Base-by-base conservation (phyloP, 495 filamentous ascomycete species). In the Hypoxylon lienhwacheense region DNA sequence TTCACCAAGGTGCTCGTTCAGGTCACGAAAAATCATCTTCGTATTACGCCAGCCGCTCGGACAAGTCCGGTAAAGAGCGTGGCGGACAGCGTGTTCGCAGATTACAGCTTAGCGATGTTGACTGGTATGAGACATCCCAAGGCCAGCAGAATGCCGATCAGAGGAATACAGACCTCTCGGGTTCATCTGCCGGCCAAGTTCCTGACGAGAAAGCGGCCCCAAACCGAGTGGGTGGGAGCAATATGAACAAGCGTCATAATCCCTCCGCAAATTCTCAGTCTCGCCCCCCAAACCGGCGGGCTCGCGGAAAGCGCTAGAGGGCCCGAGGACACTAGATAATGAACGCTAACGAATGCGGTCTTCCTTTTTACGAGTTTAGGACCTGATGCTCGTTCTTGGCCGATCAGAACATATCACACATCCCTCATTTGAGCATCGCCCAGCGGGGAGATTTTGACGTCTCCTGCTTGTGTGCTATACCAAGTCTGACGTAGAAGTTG, bases 91-190 rank as follows among this genome's bases (percentile, higher is more conserved):
- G 92, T 10, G 84, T 91, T 26, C 82, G 92, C 63, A 95, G 95
- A 69, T 77, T 98, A 48, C 92, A 97, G 65, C 81, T 97, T 37
- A 96, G 88, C 66, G 93, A 97, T 67, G 89, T 98, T 67, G 92
- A 98, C 69, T 98, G 93, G 93, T 97, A 92, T 73, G 77, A 47
- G 37, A 52, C 47, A 47, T 59, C 70, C 61, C 61, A 55, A 53
- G 37, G 32, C 36, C 53, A 64, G 12, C 44, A 47, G 2, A 54
- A 22, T 16, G 43, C 26, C 55, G 19, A 44, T 33, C 43, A 58
- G 47, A 48, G 53, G 19, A 22, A 4, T 47, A 17, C 37, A 37
- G 31, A 41, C 26, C 34, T 36, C 17, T 33, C 39, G 31, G 49
- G 28, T 28, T 21, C 22, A 40, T 39, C 46, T 55, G 41, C 29